Percentiles rank a stretch among this genome's conserved stretches.
phyloP scores from a whole-genome alignment of 2,329 filamentous ascomycete genomes.

The Cordyceps tenuipes region DNA sequence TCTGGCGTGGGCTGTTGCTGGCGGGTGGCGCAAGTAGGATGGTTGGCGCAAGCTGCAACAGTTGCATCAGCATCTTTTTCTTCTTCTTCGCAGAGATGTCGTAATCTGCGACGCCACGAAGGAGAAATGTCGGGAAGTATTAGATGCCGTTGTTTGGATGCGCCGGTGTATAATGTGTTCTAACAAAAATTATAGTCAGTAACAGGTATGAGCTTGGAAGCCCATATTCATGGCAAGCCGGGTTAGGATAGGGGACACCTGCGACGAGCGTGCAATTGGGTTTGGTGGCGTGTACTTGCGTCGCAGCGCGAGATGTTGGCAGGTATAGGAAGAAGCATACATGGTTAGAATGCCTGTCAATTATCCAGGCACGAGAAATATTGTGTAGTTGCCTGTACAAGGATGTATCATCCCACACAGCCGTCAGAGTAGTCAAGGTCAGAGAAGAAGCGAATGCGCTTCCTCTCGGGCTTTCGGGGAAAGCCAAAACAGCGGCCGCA shows the following conservation, averaged over 20 bases:
- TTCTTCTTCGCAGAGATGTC: not conserved
- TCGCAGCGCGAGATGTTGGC: not conserved
- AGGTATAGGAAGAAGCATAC: constrained; percentile 4
- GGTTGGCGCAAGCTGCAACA: not conserved
- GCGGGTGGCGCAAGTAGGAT: not conserved
- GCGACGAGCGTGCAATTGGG: not conserved
- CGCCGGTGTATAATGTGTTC: not conserved
- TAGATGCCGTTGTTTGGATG: constrained; percentile 1
- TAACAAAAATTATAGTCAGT: not conserved
- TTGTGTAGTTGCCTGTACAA: constrained; percentile 27
- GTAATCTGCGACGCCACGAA: constrained; percentile 7
- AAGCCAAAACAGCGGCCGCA: constrained; percentile 39
- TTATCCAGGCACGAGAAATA: constrained; percentile 34
- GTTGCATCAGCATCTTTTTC: not conserved
- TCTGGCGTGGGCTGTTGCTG: not conserved
- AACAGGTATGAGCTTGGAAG: not conserved
- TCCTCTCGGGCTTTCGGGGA: constrained; percentile 34
- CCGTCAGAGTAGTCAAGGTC: constrained; percentile 27
- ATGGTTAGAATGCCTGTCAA: not conserved
- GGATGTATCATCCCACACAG: constrained; percentile 29
- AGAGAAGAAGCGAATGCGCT: constrained; percentile 30
- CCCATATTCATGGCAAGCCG: not conserved
- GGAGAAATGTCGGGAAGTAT: constrained; percentile 9
- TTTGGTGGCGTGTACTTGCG: not conserved
- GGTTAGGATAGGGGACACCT: not conserved